A percentile compares a stretch with the other conserved stretches of the same genome.
Conservation (phyloP, 2,329 filamentous ascomycete genomes). For the Ceratocystis albifundus region DNA sequence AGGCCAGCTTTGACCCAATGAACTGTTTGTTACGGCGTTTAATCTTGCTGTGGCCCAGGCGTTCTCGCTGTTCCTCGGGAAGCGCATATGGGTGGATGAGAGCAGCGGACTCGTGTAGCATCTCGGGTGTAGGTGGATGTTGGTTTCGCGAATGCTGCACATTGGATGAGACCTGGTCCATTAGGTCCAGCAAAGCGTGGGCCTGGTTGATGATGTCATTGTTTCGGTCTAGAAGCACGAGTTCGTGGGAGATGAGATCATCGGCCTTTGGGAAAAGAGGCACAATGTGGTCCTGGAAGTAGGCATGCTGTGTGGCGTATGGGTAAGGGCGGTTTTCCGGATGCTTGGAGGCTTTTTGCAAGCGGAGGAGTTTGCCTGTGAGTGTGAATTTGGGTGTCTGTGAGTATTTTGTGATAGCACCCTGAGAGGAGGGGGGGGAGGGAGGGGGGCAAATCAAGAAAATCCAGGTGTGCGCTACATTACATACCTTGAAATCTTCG, state of each 20-base stretch:
- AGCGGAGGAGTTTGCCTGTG: constrained; percentile 24
- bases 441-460: not conserved
- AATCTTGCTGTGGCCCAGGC: constrained; percentile 2
- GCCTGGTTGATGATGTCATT: constrained; percentile 36
- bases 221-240: constrained; percentile 32
- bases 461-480: constrained; percentile 22
- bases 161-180: constrained; percentile 32
- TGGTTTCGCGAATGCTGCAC: constrained; percentile 23
- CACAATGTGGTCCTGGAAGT: constrained; percentile 22
- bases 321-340: constrained; percentile 23
- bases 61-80: constrained; percentile 14
- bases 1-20: constrained; percentile 39
- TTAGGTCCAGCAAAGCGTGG: constrained; percentile 42
- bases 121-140: constrained; percentile 16
- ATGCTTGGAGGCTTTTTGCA: constrained; percentile 23
- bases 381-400: constrained; percentile 20
- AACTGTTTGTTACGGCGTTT: constrained; percentile 35
- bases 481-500: constrained; percentile 31
- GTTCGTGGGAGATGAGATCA: constrained; percentile 42
- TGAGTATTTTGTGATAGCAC: not conserved
- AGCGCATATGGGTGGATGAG: constrained; percentile 16
- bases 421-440: too few relatives aligned
- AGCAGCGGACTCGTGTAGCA: constrained; percentile 16
- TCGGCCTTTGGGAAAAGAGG: constrained; percentile 23
- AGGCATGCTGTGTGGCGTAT: constrained; percentile 23